Base-by-base conservation (phyloP, 2,329 filamentous ascomycete genomes). In the Penicillium sp. region DNA sequence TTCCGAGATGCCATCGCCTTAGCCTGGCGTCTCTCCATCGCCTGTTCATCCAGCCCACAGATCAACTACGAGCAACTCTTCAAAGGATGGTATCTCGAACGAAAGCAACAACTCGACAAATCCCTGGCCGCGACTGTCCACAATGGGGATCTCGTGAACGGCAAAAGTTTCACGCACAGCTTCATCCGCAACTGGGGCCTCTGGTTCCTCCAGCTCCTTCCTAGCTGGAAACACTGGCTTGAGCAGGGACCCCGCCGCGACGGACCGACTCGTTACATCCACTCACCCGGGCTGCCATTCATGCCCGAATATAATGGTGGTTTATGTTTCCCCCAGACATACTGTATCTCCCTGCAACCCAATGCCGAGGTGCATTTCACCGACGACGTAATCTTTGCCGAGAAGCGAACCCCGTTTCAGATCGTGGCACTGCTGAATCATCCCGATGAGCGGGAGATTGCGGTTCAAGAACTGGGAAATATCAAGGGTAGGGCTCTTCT, bases 1-100 rank as follows among this genome's bases (percentile, higher is more conserved):
- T 76, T 80, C 55, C 71, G 78, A 22, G 78, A 80, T 57, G 77
- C 77, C 0, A 60, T 68, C 10, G 67, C 70, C 0, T 64, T 80
- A 4, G 70, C 76, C 13, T 80, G 77, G 77, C 71, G 77, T 7
- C 68, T 79, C 2, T 67, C 68, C 7, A 52, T 77, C 5, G 68
- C 74, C 6, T 68, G 69, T 54, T 64, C 56, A 35, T 55, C 67
- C 7, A 56, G 56, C 8, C 57, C 53, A 14, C 52, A 52, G n/a
- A n/a, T 58, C 25, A 19, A 49, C 22, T 66, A 76, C 54, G 59
- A 71, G 4, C 26, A 55, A 6, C 38, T 77, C 7, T 58, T 78
- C 0, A 58, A 33, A 14, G 72, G 66, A 0, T 78, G 76, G 75
- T 77, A 74, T 30, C 60, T 57, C 7, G 76, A 78, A 56, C 69